These are phyloP conservation scores for Fonsecaea multimorphosa DNA, from an alignment of 2,329 filamentous ascomycete genomes.

Conservation along the genomic window DNA sequence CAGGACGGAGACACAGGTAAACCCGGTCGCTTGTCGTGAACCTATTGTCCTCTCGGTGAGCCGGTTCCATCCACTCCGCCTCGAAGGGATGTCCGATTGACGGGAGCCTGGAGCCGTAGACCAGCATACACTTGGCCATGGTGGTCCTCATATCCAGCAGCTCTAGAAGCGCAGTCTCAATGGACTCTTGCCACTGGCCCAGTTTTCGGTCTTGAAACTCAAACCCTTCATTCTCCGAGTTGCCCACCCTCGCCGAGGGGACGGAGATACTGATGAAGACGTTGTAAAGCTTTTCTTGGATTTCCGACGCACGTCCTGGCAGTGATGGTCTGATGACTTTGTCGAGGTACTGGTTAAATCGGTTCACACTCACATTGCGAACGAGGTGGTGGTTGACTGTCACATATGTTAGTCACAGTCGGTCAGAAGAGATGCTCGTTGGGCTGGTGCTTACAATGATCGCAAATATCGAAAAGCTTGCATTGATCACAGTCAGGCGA, in stretches of 20 bases:
- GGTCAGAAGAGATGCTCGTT: neutral
- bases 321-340: neutral
- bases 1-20: slow-evolving; percentile 1
- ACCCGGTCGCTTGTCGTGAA: neutral
- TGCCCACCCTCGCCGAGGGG: neutral
- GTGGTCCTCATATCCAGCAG: neutral
- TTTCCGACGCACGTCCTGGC: neutral
- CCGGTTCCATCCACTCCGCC: slow-evolving; percentile 14
- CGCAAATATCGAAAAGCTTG: neutral
- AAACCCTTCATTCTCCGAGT: neutral
- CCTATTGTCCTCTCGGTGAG: neutral
- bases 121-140: neutral
- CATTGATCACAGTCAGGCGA: neutral
- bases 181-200: neutral
- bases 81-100: slow-evolving; percentile 1
- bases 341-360: neutral
- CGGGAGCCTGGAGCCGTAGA: neutral
- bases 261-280: neutral
- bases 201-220: neutral
- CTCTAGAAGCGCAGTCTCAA: neutral
- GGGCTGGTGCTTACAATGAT: neutral
- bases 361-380: neutral
- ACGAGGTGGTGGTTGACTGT: neutral
- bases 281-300: slow-evolving; percentile 3
- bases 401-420: neutral